A percentile compares a stretch with the other conserved stretches of the same genome.
phyloP scores from a whole-genome alignment of 805 yeast genomes.

The Starmerella stigmatis region DNA sequence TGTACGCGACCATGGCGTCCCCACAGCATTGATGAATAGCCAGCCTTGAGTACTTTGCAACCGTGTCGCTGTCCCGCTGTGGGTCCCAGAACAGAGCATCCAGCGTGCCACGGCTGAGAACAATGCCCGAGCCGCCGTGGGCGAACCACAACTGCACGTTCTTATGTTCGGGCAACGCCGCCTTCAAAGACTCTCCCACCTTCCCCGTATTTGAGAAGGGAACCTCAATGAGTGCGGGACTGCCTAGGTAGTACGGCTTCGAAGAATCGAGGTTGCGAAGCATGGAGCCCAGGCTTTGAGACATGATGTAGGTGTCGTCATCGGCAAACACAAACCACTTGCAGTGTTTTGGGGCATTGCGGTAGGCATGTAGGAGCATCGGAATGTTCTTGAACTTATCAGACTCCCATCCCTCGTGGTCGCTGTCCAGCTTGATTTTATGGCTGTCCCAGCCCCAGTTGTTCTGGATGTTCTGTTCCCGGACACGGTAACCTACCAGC shows the following conservation, averaged over 20 bases:
- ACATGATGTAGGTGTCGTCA: slow-evolving; percentile 30
- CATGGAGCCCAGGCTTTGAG: slow-evolving; percentile 25
- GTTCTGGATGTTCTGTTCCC: slow-evolving; percentile 18
- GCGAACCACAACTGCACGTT: slow-evolving; percentile 27
- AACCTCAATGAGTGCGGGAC: slow-evolving; percentile 9
- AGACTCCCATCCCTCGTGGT: slow-evolving; percentile 27
- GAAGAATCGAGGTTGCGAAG: slow-evolving; percentile 26
- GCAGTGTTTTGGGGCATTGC: slow-evolving; percentile 23
- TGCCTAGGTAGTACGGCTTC: slow-evolving; percentile 29
- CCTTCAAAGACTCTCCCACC: slow-evolving; percentile 6
- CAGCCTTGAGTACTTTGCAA: slow-evolving; percentile 21
- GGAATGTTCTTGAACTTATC: slow-evolving; percentile 34
- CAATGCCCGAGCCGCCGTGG: slow-evolving; percentile 35
- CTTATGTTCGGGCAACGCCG: background rate
- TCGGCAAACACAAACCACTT: slow-evolving; percentile 34
- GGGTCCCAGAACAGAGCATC: slow-evolving; percentile 26
- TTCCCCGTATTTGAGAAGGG: slow-evolving; percentile 9
- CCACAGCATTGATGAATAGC: slow-evolving; percentile 31
- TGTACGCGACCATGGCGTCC: slow-evolving; percentile 29
- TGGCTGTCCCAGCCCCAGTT: slow-evolving; percentile 20
- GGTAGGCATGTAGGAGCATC: slow-evolving; percentile 32
- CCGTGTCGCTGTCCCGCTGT: slow-evolving; percentile 19
- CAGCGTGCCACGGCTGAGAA: slow-evolving; percentile 29
- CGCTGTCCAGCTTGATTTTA: slow-evolving; percentile 16
- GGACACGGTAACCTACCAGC: slow-evolving; percentile 18